Base-by-base conservation (phyloP, 768 basidiomycete species). In the Mycena alexandri region DNA sequence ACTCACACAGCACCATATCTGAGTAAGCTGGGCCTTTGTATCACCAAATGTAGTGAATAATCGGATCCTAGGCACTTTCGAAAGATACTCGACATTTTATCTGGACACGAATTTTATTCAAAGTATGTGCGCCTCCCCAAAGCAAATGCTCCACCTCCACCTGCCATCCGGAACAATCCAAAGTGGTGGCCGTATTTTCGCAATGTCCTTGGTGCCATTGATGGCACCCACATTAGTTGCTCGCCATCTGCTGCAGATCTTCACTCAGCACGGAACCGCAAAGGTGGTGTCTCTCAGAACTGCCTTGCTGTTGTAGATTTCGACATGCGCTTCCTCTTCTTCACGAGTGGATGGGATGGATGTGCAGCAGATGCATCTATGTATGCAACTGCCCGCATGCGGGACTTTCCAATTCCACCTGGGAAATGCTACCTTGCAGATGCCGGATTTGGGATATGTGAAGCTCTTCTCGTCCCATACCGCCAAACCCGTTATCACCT, bases 281-380 rank as follows among this genome's bases (percentile, higher is more conserved):
- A 82, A 63, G 81, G 81, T 17, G 54, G 67, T 13, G 60, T 84
- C 6, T 74, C 81, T 0, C 81, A 81, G 46, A 85, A 85, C 62
- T 71, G 70, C 16, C 74, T 85, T 10, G 80, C 80, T 16, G 73
- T 62, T 3, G 80, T 77, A 14, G 69, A 70, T 0, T 83, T 83
- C 55, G 54, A 74, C 36, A 57, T 83, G 33, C 42, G 59, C 2
- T 84, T 85, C 55, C 69, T 73, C 7, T 85, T 83, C 68, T 48
- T 81, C 8, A 66, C 81, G 5, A 78, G 74, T 61, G 80, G 82
- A 1, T 84, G 79, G 78, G 83, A 85, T 46, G 83, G 83, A 0
- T 78, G 76, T 41, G 74, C 75, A 6, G 72, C 81, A 4, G 81
- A 85, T 76, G 70, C 75, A 17, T 63, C 68, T 0, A 72, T 83